Base-by-base conservation (phyloP, 768 basidiomycete species). In the Leucocoprinus sp. region DNA sequence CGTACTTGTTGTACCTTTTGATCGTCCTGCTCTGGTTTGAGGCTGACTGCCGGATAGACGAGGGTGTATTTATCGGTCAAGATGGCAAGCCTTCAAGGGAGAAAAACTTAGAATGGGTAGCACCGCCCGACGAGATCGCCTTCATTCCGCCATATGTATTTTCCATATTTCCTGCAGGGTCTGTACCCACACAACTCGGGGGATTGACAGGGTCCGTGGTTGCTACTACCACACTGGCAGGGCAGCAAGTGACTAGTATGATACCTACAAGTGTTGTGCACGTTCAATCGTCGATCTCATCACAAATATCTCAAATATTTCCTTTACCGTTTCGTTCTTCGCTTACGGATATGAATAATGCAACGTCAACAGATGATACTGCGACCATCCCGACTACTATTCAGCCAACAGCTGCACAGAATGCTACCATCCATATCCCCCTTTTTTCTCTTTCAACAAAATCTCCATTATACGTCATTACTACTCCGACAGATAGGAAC, bases 111-210 rank as follows among this genome's bases (percentile, higher is more conserved):
- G 75, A 76, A 50, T 93, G 88, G 84, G 77, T 82, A 1, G 72
- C 75, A n/a, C 72, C 82, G 37, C 89, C 88, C 18, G 90, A 93
- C 55, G 92, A 95, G 50, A 70, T 84, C 86, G 88, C 79, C 3
- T 82, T 78, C 44, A 68, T 86, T 42, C 79, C 78, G 52, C 89
- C 90, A 1, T 93, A 91, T 52, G 65, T 92, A 12, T 73, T 89
- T 52, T 77, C 86, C 6, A 68, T 87, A 19, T 69, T 91, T 8
- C 86, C 89, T 3, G 67, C 82, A 0, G 83, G 83, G 1, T 71
- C 80, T 1, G 72, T 84, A 3, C 55, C 66, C 34, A 43, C 60
- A 15, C 58, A 59, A 43, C 14, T 54, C 17, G 58, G 60, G 7
- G 36, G 53, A 17, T 50, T 63, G 7, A 49, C 56, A n/a, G 38